Conservation (phyloP, 495 filamentous ascomycete genomes). For the Neohortaea acidophila region DNA sequence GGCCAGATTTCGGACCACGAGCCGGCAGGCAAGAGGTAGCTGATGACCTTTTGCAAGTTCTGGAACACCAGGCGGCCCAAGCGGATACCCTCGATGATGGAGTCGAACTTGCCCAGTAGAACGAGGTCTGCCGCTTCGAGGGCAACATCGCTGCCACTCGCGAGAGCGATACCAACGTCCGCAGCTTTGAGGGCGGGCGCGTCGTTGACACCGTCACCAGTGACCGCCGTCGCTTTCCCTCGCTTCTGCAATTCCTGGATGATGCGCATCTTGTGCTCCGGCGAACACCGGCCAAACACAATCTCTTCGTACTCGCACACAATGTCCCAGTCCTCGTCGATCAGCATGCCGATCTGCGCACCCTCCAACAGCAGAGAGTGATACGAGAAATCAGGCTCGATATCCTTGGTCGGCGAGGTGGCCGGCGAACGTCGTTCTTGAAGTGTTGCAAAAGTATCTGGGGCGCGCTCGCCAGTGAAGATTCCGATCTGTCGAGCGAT, state of each 20-base stretch:
- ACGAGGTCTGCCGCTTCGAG: slow-evolving; percentile 20
- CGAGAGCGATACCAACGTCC: slow-evolving; percentile 19
- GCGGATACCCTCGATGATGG: slow-evolving; percentile 16
- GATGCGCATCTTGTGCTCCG: slow-evolving; percentile 19
- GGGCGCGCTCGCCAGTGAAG: slow-evolving; percentile 19
- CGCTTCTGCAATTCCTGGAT: slow-evolving; percentile 17
- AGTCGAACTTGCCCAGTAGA: slow-evolving; percentile 15
- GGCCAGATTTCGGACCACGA: slow-evolving; percentile 28
- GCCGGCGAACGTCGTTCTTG: slow-evolving; percentile 8
- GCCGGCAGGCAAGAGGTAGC: slow-evolving; percentile 24
- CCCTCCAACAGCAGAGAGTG: slow-evolving; percentile 25
- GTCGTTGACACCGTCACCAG: too few relatives aligned
- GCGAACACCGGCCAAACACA: slow-evolving; percentile 20
- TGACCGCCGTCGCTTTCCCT: slow-evolving; percentile 15
- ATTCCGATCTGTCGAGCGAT: slow-evolving; percentile 27
- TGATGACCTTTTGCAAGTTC: slow-evolving; percentile 20
- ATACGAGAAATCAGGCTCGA: background rate
- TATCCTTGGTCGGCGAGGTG: slow-evolving; percentile 2
- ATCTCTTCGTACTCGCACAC: slow-evolving; percentile 31
- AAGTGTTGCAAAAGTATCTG: slow-evolving; percentile 13
- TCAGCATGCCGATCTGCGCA: slow-evolving; percentile 20
- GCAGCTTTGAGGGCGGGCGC: too few relatives aligned
- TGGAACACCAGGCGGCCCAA: slow-evolving; percentile 19
- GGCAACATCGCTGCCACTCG: slow-evolving; percentile 16
- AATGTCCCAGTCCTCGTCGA: slow-evolving; percentile 29